Evolutionary conservation across 805 yeast species (phyloP).

Genomic region (Barnettozyma siamensis): DNA sequence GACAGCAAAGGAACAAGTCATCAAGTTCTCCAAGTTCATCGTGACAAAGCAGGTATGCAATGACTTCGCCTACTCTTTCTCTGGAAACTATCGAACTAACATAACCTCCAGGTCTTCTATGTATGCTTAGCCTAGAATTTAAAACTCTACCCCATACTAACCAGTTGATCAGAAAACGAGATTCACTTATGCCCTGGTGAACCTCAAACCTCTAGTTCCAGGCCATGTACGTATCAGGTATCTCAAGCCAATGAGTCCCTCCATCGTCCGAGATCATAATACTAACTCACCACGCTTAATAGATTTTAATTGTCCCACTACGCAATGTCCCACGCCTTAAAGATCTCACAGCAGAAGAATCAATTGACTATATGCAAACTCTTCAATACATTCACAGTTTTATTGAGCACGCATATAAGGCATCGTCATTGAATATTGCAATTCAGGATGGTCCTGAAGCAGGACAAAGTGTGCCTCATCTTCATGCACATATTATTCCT

Average conservation of each 20-base stretch:
- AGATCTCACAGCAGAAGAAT: conserved; percentile 68
- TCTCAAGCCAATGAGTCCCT: no score
- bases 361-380: conserved; percentile 69
- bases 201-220: conserved; percentile 85
- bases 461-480: conserved; percentile 94
- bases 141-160: conserved; percentile 3
- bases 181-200: conserved; percentile 79
- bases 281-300: conserved; percentile 1
- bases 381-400: conserved; percentile 67
- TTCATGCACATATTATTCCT: conserved; percentile 93
- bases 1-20: conserved; percentile 6
- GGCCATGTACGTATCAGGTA: conserved; percentile 68
- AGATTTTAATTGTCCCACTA: conserved; percentile 72
- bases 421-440: conserved; percentile 83
- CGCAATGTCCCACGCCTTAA: conserved; percentile 60
- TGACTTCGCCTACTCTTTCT: not conserved
- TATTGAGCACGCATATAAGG: conserved; percentile 59
- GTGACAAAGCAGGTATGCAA: conserved; percentile 54
- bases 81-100: conserved; percentile 1
- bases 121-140: conserved; percentile 9
- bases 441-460: conserved; percentile 96
- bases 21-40: conserved; percentile 46
- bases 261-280: no score
- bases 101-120: conserved; percentile 14
- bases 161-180: conserved; percentile 41